A percentile compares a stretch with the other conserved stretches of the same genome.
phyloP scores from a whole-genome alignment of 164 flowering plant species.

The Pachysandra terminalis region DNA sequence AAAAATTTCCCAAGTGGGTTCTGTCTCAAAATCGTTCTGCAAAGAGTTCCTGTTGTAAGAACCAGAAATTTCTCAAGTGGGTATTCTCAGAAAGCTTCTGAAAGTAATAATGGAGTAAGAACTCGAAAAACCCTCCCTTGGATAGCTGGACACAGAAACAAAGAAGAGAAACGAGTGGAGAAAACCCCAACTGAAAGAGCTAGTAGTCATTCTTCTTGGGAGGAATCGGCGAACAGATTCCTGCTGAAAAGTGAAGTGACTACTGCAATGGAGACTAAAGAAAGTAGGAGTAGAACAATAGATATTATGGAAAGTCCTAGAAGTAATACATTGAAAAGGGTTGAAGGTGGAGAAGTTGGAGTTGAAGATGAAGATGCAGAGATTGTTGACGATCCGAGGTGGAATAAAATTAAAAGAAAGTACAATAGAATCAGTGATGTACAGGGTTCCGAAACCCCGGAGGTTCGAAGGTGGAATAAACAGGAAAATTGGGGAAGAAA shows the following conservation, averaged over 20 bases:
- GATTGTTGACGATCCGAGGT: conserved; percentile 53
- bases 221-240: conserved; percentile 42
- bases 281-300: conserved; percentile 10
- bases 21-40: conserved; percentile 2
- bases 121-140: conserved; percentile 47
- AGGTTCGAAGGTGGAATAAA: conserved; percentile 59
- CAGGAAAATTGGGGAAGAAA: conserved; percentile 81
- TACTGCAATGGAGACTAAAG: conserved; percentile 12
- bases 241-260: conserved; percentile 15
- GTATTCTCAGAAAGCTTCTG: conserved; percentile 19
- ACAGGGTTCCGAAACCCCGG: conserved; percentile 45
- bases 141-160: conserved; percentile 38
- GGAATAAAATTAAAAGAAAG: conserved; percentile 56
- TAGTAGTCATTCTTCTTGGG: conserved; percentile 48
- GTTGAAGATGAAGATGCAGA: conserved; percentile 41
- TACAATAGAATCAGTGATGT: conserved; percentile 25
- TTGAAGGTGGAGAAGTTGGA: conserved; percentile 23
- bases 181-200: conserved; percentile 15
- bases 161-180: conserved; percentile 26
- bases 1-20: conserved; percentile 22
- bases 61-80: conserved; percentile 42
- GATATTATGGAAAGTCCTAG: conserved; percentile 11
- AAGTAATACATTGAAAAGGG: conserved; percentile 10
- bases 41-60: conserved; percentile 4
- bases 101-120: conserved; percentile 16